Conservation (phyloP, 2,329 filamentous ascomycete genomes). For the Teratosphaeriaceae sp. region DNA sequence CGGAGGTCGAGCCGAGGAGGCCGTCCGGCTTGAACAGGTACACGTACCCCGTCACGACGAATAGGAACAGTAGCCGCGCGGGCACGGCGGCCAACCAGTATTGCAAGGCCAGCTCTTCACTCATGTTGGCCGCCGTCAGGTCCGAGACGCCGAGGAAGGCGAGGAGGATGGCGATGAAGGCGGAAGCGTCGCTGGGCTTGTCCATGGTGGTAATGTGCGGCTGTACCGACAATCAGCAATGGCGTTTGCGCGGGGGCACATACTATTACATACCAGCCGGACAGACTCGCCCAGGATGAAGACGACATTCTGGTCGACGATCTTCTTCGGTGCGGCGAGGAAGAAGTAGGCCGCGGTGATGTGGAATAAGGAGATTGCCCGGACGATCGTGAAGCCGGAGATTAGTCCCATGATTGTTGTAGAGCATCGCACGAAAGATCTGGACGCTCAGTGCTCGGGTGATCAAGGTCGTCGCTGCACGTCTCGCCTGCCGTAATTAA, state of each 20-base stretch:
- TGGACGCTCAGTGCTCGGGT: no score
- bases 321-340: slow-evolving; percentile 61
- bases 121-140: slow-evolving; percentile 40
- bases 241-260: no score
- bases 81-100: slow-evolving; percentile 51
- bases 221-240: slow-evolving; percentile 32
- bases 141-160: slow-evolving; percentile 49
- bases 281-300: slow-evolving; percentile 77
- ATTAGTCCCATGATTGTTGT: slow-evolving; percentile 63
- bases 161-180: slow-evolving; percentile 62
- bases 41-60: slow-evolving; percentile 56
- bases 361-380: slow-evolving; percentile 76
- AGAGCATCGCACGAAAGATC: neutral
- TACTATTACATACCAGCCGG: slow-evolving; percentile 63
- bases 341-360: slow-evolving; percentile 79
- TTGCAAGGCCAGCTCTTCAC: slow-evolving; percentile 35
- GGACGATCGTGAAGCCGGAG: slow-evolving; percentile 73
- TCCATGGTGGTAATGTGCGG: slow-evolving; percentile 63
- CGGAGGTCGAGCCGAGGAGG: slow-evolving; percentile 31
- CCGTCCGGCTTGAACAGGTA: slow-evolving; percentile 55
- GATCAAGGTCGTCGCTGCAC: no score
- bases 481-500: no score
- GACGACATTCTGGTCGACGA: slow-evolving; percentile 75
- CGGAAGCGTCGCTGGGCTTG: slow-evolving; percentile 60
- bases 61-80: slow-evolving; percentile 58